Evolutionary conservation across 352 stramenopile species (phyloP).

Genomic region (Globisporangium cylindrosporum): DNA sequence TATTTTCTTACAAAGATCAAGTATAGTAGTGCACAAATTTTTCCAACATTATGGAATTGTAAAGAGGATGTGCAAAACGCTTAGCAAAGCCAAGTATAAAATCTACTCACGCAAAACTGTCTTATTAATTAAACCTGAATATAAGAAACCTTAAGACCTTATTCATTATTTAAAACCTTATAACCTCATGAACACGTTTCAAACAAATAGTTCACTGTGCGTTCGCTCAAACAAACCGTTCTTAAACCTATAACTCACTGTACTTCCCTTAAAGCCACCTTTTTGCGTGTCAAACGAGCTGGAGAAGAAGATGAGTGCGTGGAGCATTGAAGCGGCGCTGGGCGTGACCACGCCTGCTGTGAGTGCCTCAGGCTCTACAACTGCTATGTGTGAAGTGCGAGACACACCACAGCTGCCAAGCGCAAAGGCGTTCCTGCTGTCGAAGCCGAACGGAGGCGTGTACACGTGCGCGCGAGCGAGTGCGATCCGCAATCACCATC

Average conservation of each 20-base stretch:
- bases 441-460: conserved; percentile 36
- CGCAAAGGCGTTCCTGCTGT: conserved; percentile 50
- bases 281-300: neutral
- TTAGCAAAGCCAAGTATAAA: neutral
- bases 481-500: neutral
- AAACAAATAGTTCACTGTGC: neutral
- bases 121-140: neutral
- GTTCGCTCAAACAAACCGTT: no score
- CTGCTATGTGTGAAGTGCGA: neutral
- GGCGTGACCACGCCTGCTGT: neutral
- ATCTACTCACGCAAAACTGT: neutral
- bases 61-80: neutral
- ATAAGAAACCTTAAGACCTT: neutral
- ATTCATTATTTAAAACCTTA: neutral
- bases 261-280: neutral
- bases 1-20: neutral
- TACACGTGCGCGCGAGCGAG: conserved; percentile 60
- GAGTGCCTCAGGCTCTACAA: neutral
- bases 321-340: conserved; percentile 1
- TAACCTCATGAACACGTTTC: neutral
- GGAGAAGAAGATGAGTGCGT: neutral
- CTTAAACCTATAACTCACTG: neutral
- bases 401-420: conserved; percentile 8
- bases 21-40: neutral
- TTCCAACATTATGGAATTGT: neutral